These are phyloP conservation scores for Calonectria ilicicola DNA, from an alignment of 2,329 filamentous ascomycete species.

Conservation along the genomic window DNA sequence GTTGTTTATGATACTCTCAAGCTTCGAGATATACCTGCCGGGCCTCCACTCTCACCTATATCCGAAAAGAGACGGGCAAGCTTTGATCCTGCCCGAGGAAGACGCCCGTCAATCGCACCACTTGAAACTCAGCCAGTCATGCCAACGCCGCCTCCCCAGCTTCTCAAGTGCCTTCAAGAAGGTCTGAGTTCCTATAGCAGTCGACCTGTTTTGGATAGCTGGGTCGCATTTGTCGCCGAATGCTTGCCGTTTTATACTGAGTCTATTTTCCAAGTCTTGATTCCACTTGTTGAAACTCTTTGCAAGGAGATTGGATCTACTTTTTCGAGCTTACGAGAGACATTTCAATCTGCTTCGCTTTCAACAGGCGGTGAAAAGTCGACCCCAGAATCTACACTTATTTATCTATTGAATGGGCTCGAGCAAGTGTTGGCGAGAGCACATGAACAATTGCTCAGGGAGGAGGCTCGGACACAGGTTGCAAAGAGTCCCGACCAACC, in stretches of 20 bases:
- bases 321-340: constrained; percentile 77
- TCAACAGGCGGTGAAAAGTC: constrained; percentile 38
- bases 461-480: constrained; percentile 77
- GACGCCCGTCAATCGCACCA: constrained; percentile 52
- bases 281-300: constrained; percentile 91
- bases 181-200: constrained; percentile 83
- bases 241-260: constrained; percentile 87
- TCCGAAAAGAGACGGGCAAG: constrained; percentile 60
- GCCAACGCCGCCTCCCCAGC: constrained; percentile 69
- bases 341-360: constrained; percentile 61
- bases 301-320: constrained; percentile 81
- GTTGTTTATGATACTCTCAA: constrained; percentile 81
- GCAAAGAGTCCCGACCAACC: constrained; percentile 85
- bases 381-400: constrained; percentile 77
- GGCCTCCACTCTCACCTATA: constrained; percentile 57
- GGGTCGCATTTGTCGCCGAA: constrained; percentile 87
- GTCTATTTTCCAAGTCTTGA: constrained; percentile 88
- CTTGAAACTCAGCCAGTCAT: constrained; percentile 40
- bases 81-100: constrained; percentile 55
- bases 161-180: constrained; percentile 87
- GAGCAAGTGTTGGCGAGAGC: constrained; percentile 90
- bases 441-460: constrained; percentile 83
- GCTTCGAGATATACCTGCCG: constrained; percentile 63
- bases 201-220: constrained; percentile 86
- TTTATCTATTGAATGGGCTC: constrained; percentile 90